These are phyloP conservation scores for Leucaena leucocephala DNA, from an alignment of 306 rosid species.

Conservation along the genomic window DNA sequence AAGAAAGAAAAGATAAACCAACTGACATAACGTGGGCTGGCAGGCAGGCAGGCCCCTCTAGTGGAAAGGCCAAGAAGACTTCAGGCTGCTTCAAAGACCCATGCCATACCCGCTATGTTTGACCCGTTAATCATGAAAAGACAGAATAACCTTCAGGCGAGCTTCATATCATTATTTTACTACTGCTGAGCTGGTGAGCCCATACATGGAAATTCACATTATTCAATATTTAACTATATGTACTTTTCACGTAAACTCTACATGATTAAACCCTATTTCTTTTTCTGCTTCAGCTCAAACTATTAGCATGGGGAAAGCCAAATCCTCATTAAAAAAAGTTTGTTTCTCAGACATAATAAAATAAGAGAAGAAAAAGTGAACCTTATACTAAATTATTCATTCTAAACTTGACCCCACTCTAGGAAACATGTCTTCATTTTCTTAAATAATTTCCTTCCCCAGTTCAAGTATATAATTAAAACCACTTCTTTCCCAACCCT, in stretches of 20 bases:
- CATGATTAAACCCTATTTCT: not conserved
- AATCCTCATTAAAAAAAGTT: not conserved
- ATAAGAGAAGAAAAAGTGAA: no score
- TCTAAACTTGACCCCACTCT: conserved; percentile 38
- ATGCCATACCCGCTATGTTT: not conserved
- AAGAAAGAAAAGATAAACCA: not conserved
- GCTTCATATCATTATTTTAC: not conserved
- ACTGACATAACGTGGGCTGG: not conserved
- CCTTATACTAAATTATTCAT: not conserved
- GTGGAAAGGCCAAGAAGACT: not conserved
- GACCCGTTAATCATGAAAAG: not conserved
- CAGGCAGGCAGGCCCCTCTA: not conserved
- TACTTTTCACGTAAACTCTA: not conserved
- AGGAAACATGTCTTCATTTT: conserved; percentile 32
- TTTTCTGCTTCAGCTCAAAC: not conserved
- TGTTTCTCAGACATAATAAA: not conserved
- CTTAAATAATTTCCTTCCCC: conserved; percentile 12
- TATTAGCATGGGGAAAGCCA: not conserved
- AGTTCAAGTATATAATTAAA: not conserved
- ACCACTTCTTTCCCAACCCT: not conserved
- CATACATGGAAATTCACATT: no score
- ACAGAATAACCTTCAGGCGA: not conserved
- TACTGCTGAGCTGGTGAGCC: not conserved
- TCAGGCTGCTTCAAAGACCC: not conserved
- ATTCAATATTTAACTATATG: no score